These are phyloP conservation scores for Wallacemonas sp. DNA, from an alignment of 208 protist species.

Conservation along the genomic window DNA sequence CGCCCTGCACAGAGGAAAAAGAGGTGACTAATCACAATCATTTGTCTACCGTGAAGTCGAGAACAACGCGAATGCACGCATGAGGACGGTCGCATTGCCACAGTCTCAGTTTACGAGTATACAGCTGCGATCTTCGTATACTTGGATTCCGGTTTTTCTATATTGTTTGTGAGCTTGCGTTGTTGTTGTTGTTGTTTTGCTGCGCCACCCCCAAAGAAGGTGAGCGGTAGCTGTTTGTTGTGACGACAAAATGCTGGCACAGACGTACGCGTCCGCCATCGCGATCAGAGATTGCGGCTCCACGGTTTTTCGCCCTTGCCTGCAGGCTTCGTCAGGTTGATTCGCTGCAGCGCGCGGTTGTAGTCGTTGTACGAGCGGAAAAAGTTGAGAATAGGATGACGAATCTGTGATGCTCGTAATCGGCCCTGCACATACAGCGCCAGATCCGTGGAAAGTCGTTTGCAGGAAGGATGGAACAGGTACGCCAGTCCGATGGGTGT, in stretches of 20 bases:
- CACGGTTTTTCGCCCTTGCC: slow-evolving; percentile 71
- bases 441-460: slow-evolving; percentile 66
- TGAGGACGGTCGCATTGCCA: too few relatives aligned
- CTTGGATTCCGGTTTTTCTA: too few relatives aligned
- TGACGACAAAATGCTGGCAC: background rate
- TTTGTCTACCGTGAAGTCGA: too few relatives aligned
- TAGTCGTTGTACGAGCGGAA: slow-evolving; percentile 88
- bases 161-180: too few relatives aligned
- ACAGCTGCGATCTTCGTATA: too few relatives aligned
- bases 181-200: too few relatives aligned
- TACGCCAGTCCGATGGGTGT: slow-evolving; percentile 65
- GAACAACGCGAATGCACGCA: too few relatives aligned
- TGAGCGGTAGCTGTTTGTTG: too few relatives aligned
- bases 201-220: too few relatives aligned
- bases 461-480: slow-evolving; percentile 77
- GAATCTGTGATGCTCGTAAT: slow-evolving; percentile 71
- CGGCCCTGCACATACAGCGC: slow-evolving; percentile 65
- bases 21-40: too few relatives aligned
- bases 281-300: slow-evolving; percentile 68
- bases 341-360: slow-evolving; percentile 69
- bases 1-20: too few relatives aligned
- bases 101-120: too few relatives aligned
- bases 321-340: slow-evolving; percentile 79
- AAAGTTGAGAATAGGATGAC: slow-evolving; percentile 87
- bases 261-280: background rate